Evolutionary conservation across 371 early-diverging fungal species (phyloP), one percentile per base, ranked within the genome.

Genomic region (Saksenaea oblongispora): DNA sequence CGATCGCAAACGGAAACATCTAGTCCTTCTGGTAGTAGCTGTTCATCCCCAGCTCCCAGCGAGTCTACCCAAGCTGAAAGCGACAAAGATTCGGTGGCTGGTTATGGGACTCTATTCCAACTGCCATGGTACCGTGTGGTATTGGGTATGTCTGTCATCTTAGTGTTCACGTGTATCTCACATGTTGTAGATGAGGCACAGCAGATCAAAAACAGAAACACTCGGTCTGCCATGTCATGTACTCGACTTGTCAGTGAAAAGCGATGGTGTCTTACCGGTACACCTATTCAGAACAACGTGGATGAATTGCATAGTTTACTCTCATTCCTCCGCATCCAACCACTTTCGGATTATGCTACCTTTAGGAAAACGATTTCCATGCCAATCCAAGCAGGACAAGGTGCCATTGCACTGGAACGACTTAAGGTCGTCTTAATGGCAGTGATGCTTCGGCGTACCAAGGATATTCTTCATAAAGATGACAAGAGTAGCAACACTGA

Each of bases 241-340:
- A 75, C 80, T 28, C 64, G 67, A 22, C 59, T 96, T 3, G 61
- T 70, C 3, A 78, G 91, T 3, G 70, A 71, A 24, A 88, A 91
- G 51, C 79, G 95, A 53, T 94, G 95, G 91, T 91, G 95, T 56
- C 74, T 98, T 39, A 93, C 95, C 5, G 98, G 96, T 56, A 94
- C 89, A 14, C 86, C 87, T 11, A 73, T 78, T 26, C 94, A 95
- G 72, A 98, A 98, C 80, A 89, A 85, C 56, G 75, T 96, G 18
- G 91, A 90, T 31, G 98, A 98, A 70, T 71, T 96, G 15, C 95
- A 83, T 75, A 89, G 93, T 22, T 74, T 94, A 5, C 66, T 97
- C 1, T 84, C 88, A 31, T 97, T 96, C 65, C 80, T 97, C 15
- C 83, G 82, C 26, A 83, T 89, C 24, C 76, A 84, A 37, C 92